These are phyloP conservation scores for Phanerodontia chrysosporium DNA, from an alignment of 768 basidiomycete genomes.

Conservation along the genomic window DNA sequence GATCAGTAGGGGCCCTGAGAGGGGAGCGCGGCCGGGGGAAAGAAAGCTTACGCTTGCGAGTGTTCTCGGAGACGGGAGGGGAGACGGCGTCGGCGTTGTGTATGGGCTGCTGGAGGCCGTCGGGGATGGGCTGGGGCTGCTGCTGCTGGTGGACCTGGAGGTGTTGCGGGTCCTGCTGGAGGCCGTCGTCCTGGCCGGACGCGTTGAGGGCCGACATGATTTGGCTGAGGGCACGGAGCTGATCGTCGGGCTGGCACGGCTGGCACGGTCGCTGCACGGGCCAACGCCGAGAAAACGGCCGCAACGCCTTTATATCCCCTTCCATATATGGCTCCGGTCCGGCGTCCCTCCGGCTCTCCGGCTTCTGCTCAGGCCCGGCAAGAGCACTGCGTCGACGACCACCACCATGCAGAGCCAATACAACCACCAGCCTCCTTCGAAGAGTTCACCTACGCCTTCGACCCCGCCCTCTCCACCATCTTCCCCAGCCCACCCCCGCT, in stretches of 20 bases:
- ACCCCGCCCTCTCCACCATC: constrained; percentile 48
- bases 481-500: constrained; percentile 61
- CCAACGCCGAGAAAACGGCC: not conserved
- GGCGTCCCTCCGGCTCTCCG: not conserved
- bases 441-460: constrained; percentile 72
- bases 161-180: constrained; percentile 48
- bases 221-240: constrained; percentile 25
- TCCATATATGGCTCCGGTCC: not conserved
- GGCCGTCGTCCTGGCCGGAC: constrained; percentile 56
- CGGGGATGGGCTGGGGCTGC: constrained; percentile 16
- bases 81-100: constrained; percentile 20
- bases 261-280: constrained; percentile 1
- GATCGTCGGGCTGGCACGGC: constrained; percentile 36
- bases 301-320: not conserved
- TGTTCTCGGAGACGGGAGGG: constrained; percentile 24
- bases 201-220: constrained; percentile 74
- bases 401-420: constrained; percentile 17
- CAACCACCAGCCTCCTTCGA: constrained; percentile 57
- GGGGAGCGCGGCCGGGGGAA: not conserved
- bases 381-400: not conserved
- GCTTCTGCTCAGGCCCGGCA: not conserved
- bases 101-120: constrained; percentile 34
- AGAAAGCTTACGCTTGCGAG: constrained; percentile 56
- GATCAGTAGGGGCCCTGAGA: constrained; percentile 12
- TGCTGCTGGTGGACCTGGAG: constrained; percentile 38